These are phyloP conservation scores for Mycena chlorophos DNA, from an alignment of 768 basidiomycete species.

Conservation along the genomic window DNA sequence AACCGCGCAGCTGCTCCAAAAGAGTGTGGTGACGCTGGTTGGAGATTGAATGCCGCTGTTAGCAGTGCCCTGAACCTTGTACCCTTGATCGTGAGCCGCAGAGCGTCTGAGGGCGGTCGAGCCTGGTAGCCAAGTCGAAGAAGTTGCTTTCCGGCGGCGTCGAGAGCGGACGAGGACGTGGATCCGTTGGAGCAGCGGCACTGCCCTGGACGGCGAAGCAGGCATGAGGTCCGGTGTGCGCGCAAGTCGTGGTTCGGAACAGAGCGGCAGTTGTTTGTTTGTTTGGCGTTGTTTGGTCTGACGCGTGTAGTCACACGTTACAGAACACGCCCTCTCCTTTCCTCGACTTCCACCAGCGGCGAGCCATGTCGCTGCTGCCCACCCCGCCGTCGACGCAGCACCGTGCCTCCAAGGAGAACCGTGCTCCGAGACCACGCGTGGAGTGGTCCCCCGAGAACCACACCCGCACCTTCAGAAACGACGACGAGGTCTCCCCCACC, in stretches of 20 bases:
- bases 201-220: too few species aligned
- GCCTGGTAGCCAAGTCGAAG: background rate
- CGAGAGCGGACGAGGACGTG: too few species aligned
- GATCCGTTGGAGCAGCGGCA: too few species aligned
- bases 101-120: too few species aligned
- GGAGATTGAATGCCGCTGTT: slow-evolving; percentile 1
- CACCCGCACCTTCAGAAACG: slow-evolving; percentile 42
- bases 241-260: too few species aligned
- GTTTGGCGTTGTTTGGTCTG: background rate
- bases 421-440: slow-evolving; percentile 37
- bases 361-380: slow-evolving; percentile 19
- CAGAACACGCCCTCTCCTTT: too few species aligned
- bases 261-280: too few species aligned
- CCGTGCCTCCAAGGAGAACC: slow-evolving; percentile 37
- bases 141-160: too few species aligned
- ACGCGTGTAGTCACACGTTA: background rate
- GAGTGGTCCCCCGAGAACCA: slow-evolving; percentile 54
- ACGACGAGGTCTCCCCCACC: slow-evolving; percentile 29
- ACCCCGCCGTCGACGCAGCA: slow-evolving; percentile 27
- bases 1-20: too few species aligned
- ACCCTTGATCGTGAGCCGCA: too few species aligned
- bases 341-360: background rate
- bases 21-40: too few species aligned
- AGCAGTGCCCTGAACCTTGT: background rate
- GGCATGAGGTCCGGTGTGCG: background rate